Conservation (phyloP, 2,329 filamentous ascomycete species). For the Cytospora mali region DNA sequence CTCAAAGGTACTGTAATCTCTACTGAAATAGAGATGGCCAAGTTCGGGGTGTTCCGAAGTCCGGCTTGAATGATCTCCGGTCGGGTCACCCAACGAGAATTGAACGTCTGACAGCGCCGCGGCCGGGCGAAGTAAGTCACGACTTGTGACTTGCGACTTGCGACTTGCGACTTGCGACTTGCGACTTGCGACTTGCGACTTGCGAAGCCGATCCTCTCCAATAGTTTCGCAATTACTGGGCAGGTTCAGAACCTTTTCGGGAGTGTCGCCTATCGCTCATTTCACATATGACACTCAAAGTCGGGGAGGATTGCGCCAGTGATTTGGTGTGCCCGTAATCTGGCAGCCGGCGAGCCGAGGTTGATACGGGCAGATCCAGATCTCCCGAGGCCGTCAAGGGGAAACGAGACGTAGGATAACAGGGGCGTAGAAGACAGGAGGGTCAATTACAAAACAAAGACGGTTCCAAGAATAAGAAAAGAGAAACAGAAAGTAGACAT, state of each 20-base stretch:
- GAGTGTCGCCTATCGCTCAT: neutral
- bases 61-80: neutral
- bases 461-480: neutral
- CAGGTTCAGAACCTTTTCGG: neutral
- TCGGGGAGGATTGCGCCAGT: constrained; percentile 19
- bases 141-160: neutral
- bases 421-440: no score
- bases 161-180: no score
- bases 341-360: neutral
- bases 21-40: neutral
- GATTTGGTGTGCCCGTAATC: neutral
- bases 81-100: neutral
- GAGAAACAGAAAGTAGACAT: neutral
- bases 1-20: neutral
- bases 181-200: no score
- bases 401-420: no score
- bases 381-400: no score
- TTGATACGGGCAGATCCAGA: neutral
- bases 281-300: constrained; percentile 10
- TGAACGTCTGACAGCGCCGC: neutral
- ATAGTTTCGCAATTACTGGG: no score
- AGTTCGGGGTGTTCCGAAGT: neutral
- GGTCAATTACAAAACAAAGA: no score
- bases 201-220: no score
- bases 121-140: neutral